A percentile compares a stretch with the other conserved stretches of the same genome.
Conservation (phyloP, 192 early-diverging fungal genomes). For the Dissophora globulifera region DNA sequence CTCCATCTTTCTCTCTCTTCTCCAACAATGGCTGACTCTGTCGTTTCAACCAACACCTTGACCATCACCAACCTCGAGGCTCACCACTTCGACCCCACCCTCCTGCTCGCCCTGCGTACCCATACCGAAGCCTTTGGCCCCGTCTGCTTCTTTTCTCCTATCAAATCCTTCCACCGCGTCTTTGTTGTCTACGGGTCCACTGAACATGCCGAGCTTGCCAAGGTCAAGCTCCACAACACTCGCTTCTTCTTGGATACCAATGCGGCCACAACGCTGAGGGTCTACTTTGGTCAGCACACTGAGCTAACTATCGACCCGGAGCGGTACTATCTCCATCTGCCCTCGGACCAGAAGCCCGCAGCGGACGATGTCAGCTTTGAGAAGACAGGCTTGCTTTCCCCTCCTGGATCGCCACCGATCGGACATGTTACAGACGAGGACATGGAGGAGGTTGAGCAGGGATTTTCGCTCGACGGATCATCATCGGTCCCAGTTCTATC, state of each 20-base stretch:
- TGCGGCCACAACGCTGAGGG: slow-evolving; percentile 48
- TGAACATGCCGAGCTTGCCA: slow-evolving; percentile 55
- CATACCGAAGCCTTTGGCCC: slow-evolving; percentile 56
- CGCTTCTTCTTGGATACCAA: too few species aligned
- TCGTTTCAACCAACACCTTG: slow-evolving; percentile 68
- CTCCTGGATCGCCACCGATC: slow-evolving; percentile 48
- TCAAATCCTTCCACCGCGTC: slow-evolving; percentile 63
- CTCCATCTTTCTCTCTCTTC: too few species aligned
- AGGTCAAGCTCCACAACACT: slow-evolving; percentile 50
- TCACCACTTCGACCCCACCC: slow-evolving; percentile 44
- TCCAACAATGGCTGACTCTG: too few species aligned
- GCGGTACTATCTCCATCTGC: slow-evolving; percentile 45
- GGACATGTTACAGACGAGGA: slow-evolving; percentile 30
- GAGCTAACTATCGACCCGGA: slow-evolving; percentile 39
- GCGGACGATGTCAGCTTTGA: not conserved
- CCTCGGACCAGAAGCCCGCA: too few species aligned
- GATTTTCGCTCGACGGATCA: not conserved
- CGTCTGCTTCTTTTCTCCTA: slow-evolving; percentile 61
- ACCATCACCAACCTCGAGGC: slow-evolving; percentile 59
- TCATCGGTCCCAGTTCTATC: too few species aligned
- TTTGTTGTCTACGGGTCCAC: slow-evolving; percentile 64
- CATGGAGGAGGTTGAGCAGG: slow-evolving; percentile 16
- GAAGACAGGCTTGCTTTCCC: slow-evolving; percentile 11
- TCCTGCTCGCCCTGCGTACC: slow-evolving; percentile 47
- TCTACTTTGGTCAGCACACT: slow-evolving; percentile 64